Percentiles rank a stretch among this genome's conserved stretches.
These are phyloP conservation scores for Lanmaoa rubissima DNA, from an alignment of 768 basidiomycete species.

Conservation along the genomic window DNA sequence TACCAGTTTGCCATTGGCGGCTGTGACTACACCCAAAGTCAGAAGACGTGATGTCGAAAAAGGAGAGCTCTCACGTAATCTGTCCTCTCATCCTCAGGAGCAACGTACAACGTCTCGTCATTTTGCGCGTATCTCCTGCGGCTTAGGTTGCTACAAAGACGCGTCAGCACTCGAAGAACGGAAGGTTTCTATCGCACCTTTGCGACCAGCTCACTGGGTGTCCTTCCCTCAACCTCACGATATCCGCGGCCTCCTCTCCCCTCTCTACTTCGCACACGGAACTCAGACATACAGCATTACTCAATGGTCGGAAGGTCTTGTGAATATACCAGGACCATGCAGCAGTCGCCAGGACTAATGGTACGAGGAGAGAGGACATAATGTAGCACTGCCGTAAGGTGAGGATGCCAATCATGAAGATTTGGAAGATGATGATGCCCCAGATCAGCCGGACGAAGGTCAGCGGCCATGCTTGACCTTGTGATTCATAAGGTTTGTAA, in stretches of 20 bases:
- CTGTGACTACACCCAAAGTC: slow-evolving; percentile 61
- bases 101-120: slow-evolving; percentile 93
- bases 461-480: slow-evolving; percentile 97
- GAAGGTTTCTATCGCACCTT: slow-evolving; percentile 45
- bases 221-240: slow-evolving; percentile 69
- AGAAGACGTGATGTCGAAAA: not conserved
- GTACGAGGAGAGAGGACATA: slow-evolving; percentile 62
- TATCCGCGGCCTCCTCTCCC: slow-evolving; percentile 82
- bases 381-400: slow-evolving; percentile 58
- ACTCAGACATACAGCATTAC: slow-evolving; percentile 81
- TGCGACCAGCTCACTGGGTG: slow-evolving; percentile 90
- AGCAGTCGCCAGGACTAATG: slow-evolving; percentile 72
- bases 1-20: slow-evolving; percentile 98
- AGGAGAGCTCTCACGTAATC: slow-evolving; percentile 62
- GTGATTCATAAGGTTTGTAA: slow-evolving; percentile 97
- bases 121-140: slow-evolving; percentile 87
- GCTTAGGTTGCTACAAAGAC: slow-evolving; percentile 66
- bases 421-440: slow-evolving; percentile 89
- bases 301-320: slow-evolving; percentile 65
- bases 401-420: slow-evolving; percentile 98
- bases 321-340: slow-evolving; percentile 82
- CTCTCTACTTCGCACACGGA: slow-evolving; percentile 87
- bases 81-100: slow-evolving; percentile 89
- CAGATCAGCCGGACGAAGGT: slow-evolving; percentile 90
- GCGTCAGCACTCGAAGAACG: not conserved